phyloP scores from a whole-genome alignment of 108 stramenopile species.

The Discostella stelligeroides region DNA sequence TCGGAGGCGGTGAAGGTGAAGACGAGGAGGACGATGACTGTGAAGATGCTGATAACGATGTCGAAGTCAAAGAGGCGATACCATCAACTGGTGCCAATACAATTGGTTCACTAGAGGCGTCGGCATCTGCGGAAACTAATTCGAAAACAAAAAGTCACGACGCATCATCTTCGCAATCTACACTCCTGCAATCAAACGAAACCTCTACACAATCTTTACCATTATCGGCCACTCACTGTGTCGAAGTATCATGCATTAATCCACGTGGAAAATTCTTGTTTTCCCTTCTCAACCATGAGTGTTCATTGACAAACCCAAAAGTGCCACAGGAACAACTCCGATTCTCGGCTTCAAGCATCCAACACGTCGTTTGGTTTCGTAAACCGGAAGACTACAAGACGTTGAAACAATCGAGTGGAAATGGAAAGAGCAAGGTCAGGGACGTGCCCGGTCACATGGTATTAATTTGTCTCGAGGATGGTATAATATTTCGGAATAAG shows the following conservation, averaged over 20 bases:
- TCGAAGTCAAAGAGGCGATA: background rate
- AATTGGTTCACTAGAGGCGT: no score
- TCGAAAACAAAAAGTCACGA: background rate
- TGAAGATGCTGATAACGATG: constrained; percentile 13
- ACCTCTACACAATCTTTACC: background rate
- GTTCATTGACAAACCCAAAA: constrained; percentile 48
- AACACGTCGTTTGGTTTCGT: constrained; percentile 62
- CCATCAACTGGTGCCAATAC: no score
- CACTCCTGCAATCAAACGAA: no score
- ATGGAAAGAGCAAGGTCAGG: constrained; percentile 1
- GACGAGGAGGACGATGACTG: no score
- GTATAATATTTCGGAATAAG: constrained; percentile 55
- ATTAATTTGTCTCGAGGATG: constrained; percentile 30
- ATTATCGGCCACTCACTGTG: constrained; percentile 1
- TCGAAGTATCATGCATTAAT: constrained; percentile 58
- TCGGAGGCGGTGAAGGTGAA: constrained; percentile 29
- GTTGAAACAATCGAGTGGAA: constrained; percentile 13
- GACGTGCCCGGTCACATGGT: constrained; percentile 44
- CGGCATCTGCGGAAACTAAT: background rate
- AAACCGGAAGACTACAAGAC: constrained; percentile 71
- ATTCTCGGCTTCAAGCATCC: constrained; percentile 14
- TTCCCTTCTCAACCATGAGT: constrained; percentile 46
- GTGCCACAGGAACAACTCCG: constrained; percentile 42
- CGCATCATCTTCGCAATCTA: no score
- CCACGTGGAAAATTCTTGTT: constrained; percentile 65